Conservation (phyloP, 352 stramenopile species). For the Pythium plurisporium region DNA sequence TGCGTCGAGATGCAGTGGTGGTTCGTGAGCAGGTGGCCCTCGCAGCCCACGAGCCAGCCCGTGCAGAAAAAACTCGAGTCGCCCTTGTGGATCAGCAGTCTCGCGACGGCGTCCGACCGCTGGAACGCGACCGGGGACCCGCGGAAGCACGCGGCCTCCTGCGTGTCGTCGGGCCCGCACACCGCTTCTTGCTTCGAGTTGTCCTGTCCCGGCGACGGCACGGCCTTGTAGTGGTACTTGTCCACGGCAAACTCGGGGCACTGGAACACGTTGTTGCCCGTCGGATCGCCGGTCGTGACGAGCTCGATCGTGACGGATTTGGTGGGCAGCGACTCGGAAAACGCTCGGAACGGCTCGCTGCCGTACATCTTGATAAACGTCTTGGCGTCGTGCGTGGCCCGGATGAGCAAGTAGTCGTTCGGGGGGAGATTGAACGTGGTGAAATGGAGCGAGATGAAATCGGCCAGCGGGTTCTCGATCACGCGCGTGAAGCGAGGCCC, state of each 20-base stretch:
- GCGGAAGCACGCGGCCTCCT: constrained; percentile 48
- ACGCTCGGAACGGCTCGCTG: constrained; percentile 20
- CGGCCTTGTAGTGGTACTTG: constrained; percentile 38
- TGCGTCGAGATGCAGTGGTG: constrained; percentile 66
- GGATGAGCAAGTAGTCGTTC: constrained; percentile 51
- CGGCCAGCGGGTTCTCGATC: constrained; percentile 20
- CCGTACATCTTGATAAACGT: constrained; percentile 33
- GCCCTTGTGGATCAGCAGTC: constrained; percentile 63
- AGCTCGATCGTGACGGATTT: constrained; percentile 48
- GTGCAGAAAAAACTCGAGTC: constrained; percentile 59
- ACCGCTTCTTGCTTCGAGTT: constrained; percentile 55
- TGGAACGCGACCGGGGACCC: constrained; percentile 16
- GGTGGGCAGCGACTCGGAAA: constrained; percentile 35
- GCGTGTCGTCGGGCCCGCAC: constrained; percentile 53
- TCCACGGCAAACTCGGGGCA: constrained; percentile 54
- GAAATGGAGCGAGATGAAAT: constrained; percentile 67
- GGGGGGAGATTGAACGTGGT: constrained; percentile 54
- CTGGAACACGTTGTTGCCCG: constrained; percentile 18
- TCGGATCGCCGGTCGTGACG: constrained; percentile 23
- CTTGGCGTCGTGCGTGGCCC: constrained; percentile 28
- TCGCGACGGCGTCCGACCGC: constrained; percentile 36
- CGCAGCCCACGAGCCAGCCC: constrained; percentile 66
- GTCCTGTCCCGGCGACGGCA: not conserved
- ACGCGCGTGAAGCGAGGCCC: not conserved
- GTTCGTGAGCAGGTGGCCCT: constrained; percentile 79